phyloP scores from a whole-genome alignment of 371 early-diverging fungal species.

The Rhizopus sp. region DNA sequence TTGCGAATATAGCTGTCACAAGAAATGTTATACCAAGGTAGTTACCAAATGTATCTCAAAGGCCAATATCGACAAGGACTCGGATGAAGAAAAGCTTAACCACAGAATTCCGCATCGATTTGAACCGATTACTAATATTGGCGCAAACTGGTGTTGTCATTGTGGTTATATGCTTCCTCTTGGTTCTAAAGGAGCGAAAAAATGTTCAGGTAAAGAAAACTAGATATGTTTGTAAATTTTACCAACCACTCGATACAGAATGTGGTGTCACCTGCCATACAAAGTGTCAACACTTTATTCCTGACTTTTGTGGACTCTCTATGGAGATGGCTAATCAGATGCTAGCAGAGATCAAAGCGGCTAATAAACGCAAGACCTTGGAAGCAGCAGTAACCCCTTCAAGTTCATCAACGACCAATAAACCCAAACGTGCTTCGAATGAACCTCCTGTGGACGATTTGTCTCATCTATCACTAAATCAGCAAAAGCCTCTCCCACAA shows the following conservation, averaged over 20 bases:
- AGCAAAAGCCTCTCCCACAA: conserved; percentile 26
- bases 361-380: conserved; percentile 43
- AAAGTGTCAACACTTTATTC: conserved; percentile 87
- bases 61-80: conserved; percentile 58
- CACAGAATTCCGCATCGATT: conserved; percentile 97
- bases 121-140: conserved; percentile 74
- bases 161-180: conserved; percentile 95
- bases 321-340: conserved; percentile 86
- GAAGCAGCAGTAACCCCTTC: conserved; percentile 15
- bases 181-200: conserved; percentile 73
- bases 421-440: conserved; percentile 14
- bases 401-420: conserved; percentile 14
- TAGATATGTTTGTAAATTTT: neutral
- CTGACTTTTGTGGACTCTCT: conserved; percentile 93
- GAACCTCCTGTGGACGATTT: conserved; percentile 10
- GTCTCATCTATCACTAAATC: conserved; percentile 9
- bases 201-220: conserved; percentile 52
- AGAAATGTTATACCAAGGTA: conserved; percentile 84
- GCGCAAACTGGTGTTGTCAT: conserved; percentile 96
- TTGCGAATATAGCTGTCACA: conserved; percentile 95
- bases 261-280: conserved; percentile 87
- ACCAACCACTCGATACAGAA: conserved; percentile 42
- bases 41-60: conserved; percentile 90
- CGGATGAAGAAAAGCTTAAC: conserved; percentile 72
- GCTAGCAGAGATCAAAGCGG: conserved; percentile 75